phyloP scores from a whole-genome alignment of 345 rosid genomes.

The Fremontodendron californicum region DNA sequence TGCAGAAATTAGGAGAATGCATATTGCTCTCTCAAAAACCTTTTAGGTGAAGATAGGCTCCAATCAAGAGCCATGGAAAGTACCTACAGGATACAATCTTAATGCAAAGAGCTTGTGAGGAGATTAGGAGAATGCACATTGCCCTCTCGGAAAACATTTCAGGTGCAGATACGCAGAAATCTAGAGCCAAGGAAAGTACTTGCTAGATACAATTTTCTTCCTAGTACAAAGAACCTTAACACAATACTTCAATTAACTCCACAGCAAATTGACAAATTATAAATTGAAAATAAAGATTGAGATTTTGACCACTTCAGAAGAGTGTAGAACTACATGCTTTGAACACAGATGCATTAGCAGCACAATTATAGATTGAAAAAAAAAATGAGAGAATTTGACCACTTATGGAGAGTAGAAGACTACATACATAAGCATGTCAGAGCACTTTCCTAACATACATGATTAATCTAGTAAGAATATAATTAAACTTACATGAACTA shows the following conservation, averaged over 20 bases:
- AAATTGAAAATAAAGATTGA: neutral
- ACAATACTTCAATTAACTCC: neutral
- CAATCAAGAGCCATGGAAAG: neutral
- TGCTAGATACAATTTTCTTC: neutral
- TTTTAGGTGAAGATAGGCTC: neutral
- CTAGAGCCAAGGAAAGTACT: neutral
- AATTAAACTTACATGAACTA: neutral
- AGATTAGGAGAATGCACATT: neutral
- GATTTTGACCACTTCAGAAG: neutral
- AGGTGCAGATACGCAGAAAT: neutral
- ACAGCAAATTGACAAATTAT: neutral
- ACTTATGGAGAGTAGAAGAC: neutral
- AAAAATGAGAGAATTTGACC: neutral
- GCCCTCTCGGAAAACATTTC: neutral
- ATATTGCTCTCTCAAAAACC: neutral
- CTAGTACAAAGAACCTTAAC: neutral
- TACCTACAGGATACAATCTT: neutral
- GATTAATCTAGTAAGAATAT: neutral
- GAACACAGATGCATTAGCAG: neutral
- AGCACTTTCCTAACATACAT: neutral
- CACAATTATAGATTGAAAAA: neutral
- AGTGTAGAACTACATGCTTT: neutral
- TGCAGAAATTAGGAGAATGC: neutral
- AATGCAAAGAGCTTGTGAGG: neutral
- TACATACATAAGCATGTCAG: neutral